Conservation (phyloP, 2,329 filamentous ascomycete genomes). For the Talaromyces islandicus region DNA sequence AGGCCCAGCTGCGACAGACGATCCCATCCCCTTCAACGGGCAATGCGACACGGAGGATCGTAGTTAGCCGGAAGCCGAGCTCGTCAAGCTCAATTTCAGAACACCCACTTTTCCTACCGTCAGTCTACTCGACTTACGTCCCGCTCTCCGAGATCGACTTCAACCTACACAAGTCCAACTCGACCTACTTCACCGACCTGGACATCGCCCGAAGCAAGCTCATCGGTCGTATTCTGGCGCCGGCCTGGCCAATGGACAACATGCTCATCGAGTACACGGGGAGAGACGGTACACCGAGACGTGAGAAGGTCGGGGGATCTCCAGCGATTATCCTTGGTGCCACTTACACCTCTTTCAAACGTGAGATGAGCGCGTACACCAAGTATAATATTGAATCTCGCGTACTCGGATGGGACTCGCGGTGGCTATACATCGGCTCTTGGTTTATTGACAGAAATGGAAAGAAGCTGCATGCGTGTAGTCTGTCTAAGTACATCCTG, state of each 20-base stretch:
- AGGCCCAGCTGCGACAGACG: neutral
- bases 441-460: constrained; percentile 47
- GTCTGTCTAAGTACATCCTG: constrained; percentile 73
- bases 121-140: neutral
- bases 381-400: constrained; percentile 68
- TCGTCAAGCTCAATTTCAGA: neutral
- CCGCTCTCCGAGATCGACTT: constrained; percentile 50
- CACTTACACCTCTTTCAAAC: constrained; percentile 66
- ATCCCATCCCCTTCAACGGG: neutral
- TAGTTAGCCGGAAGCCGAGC: neutral
- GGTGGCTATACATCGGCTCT: constrained; percentile 72
- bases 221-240: constrained; percentile 23
- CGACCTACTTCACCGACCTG: constrained; percentile 81
- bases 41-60: neutral
- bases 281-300: neutral
- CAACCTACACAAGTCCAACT: constrained; percentile 76
- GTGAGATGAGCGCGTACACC: constrained; percentile 64
- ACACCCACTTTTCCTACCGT: neutral
- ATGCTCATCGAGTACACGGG: neutral
- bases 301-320: constrained; percentile 23
- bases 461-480: constrained; percentile 63
- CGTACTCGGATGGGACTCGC: constrained; percentile 68
- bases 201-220: constrained; percentile 73
- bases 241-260: constrained; percentile 17
- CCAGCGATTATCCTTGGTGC: constrained; percentile 66